A percentile compares a stretch with the other conserved stretches of the same genome.
phyloP scores from a whole-genome alignment of 768 basidiomycete species.

The Boletellus ananiceps region DNA sequence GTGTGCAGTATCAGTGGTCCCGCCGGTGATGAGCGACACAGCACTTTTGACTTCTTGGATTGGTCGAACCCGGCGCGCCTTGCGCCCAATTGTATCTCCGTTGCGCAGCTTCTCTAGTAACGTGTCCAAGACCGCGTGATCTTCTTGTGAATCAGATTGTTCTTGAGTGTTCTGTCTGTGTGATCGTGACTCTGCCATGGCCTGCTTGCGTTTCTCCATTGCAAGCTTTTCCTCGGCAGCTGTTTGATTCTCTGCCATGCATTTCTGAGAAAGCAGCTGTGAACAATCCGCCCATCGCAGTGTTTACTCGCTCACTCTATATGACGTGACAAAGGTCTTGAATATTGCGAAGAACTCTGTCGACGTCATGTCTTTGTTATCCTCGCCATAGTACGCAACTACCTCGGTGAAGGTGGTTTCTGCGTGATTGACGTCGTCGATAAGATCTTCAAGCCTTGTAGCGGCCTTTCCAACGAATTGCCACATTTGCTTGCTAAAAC shows the following conservation, averaged over 20 bases:
- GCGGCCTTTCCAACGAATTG: constrained; percentile 75
- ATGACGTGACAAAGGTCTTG: constrained; percentile 95
- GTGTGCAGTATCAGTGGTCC: constrained; percentile 41
- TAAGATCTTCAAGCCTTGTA: constrained; percentile 72
- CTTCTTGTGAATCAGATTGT: constrained; percentile 45
- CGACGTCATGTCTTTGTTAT: constrained; percentile 79
- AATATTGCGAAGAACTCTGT: constrained; percentile 95
- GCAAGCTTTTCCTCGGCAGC: constrained; percentile 67
- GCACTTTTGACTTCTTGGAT: constrained; percentile 29
- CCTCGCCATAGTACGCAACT: constrained; percentile 89
- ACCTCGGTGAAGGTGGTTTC: constrained; percentile 82
- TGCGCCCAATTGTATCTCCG: constrained; percentile 60
- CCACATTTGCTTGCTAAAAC: constrained; percentile 91
- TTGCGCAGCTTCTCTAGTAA: constrained; percentile 67
- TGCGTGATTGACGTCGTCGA: constrained; percentile 83
- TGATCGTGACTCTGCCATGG: constrained; percentile 57
- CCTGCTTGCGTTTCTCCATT: constrained; percentile 63
- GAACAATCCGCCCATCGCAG: not conserved
- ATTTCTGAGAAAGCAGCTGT: constrained; percentile 57
- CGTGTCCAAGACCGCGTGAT: constrained; percentile 57
- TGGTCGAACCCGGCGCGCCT: constrained; percentile 47
- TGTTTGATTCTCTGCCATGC: constrained; percentile 73
- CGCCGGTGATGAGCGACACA: constrained; percentile 15
- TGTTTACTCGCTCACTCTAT: constrained; percentile 50
- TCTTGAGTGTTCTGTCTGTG: constrained; percentile 49